These are phyloP conservation scores for Diplodia intermedia DNA, from an alignment of 2,329 filamentous ascomycete genomes.

Conservation along the genomic window DNA sequence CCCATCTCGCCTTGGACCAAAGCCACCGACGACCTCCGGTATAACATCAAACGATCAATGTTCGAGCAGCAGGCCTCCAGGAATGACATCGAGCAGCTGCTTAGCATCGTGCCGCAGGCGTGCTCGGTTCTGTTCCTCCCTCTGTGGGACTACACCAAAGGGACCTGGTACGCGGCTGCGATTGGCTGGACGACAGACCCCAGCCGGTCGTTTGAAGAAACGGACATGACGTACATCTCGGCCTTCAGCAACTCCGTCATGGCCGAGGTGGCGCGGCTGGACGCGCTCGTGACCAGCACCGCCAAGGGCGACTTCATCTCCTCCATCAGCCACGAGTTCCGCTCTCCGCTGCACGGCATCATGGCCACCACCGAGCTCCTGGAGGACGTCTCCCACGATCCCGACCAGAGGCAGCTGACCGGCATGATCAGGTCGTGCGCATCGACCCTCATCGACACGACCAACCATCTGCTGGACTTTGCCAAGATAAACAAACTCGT, in stretches of 20 bases:
- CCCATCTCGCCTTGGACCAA: not conserved
- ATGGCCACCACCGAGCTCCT: constrained; percentile 28
- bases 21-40: not conserved
- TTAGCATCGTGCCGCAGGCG: constrained; percentile 40
- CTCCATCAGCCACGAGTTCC: constrained; percentile 50
- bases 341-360: constrained; percentile 17
- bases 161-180: constrained; percentile 48
- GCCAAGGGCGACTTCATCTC: constrained; percentile 44
- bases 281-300: not conserved
- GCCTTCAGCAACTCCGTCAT: constrained; percentile 48
- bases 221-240: constrained; percentile 47
- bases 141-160: constrained; percentile 49
- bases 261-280: constrained; percentile 33
- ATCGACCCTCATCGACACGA: constrained; percentile 51
- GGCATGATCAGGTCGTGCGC: constrained; percentile 48
- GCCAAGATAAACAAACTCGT: constrained; percentile 45
- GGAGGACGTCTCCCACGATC: constrained; percentile 31
- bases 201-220: constrained; percentile 46
- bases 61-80: not conserved
- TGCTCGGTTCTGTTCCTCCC: constrained; percentile 49
- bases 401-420: not conserved
- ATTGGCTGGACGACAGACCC: constrained; percentile 48
- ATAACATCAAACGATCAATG: not conserved
- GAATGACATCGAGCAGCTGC: not conserved
- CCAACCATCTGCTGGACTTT: constrained; percentile 43